These are phyloP conservation scores for Xylariaceae sp. DNA, from an alignment of 2,329 filamentous ascomycete species.

Conservation along the genomic window DNA sequence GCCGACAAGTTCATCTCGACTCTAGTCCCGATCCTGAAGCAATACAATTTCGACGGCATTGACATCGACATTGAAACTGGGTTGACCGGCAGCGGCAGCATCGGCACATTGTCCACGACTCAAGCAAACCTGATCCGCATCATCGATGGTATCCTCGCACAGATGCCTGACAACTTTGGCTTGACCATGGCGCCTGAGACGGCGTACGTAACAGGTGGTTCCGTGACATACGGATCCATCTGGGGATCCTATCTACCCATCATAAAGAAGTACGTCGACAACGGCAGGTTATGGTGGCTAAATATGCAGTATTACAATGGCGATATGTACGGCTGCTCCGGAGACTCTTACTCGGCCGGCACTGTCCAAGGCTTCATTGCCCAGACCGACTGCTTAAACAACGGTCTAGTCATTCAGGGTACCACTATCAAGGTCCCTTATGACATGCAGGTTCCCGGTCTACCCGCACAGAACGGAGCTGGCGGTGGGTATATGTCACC, in stretches of 20 bases:
- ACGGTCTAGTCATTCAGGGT: conserved; percentile 41
- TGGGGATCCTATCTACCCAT: conserved; percentile 46
- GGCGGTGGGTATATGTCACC: conserved; percentile 44
- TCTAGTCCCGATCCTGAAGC: conserved; percentile 44
- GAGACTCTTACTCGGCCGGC: conserved; percentile 42
- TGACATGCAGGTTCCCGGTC: conserved; percentile 44
- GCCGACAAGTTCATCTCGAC: conserved; percentile 45
- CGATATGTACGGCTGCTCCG: conserved; percentile 45
- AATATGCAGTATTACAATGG: conserved; percentile 49
- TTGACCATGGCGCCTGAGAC: conserved; percentile 56
- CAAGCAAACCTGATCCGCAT: conserved; percentile 45
- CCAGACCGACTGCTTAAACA: conserved; percentile 45
- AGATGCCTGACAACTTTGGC: conserved; percentile 64
- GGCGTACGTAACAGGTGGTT: conserved; percentile 44
- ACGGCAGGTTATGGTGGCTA: conserved; percentile 45
- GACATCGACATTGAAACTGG: conserved; percentile 46
- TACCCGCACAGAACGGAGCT: conserved; percentile 44
- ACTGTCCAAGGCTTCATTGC: conserved; percentile 43
- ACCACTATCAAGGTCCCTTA: conserved; percentile 44
- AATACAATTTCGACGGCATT: conserved; percentile 46
- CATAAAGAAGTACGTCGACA: conserved; percentile 47
- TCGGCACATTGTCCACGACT: conserved; percentile 40
- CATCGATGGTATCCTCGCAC: conserved; percentile 44
- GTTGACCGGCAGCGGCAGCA: conserved; percentile 40
- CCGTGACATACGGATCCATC: conserved; percentile 42